These are phyloP conservation scores for Mrakia hoshinonis DNA, from an alignment of 768 basidiomycete genomes.

Conservation along the genomic window DNA sequence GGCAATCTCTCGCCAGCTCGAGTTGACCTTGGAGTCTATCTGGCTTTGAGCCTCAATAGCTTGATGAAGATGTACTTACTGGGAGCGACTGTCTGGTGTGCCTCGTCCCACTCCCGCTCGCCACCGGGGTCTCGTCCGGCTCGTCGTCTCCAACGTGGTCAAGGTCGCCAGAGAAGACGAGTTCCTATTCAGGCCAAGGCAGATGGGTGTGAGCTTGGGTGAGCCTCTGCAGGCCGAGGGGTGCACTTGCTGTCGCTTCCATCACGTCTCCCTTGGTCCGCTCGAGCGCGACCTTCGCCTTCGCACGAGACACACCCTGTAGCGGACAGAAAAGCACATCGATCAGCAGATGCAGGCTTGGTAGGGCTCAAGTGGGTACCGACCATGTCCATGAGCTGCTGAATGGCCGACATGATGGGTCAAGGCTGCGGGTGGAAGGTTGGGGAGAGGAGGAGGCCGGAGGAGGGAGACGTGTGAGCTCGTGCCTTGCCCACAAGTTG, in stretches of 20 bases:
- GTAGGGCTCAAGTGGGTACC: conserved; percentile 16
- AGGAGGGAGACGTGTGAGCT: too few relatives aligned
- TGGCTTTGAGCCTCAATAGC: too few relatives aligned
- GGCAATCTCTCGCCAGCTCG: too few relatives aligned
- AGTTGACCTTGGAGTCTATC: too few relatives aligned
- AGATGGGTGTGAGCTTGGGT: background rate
- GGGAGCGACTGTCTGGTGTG: background rate
- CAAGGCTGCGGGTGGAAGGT: too few relatives aligned
- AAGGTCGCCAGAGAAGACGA: conserved; percentile 54
- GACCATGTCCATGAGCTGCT: conserved; percentile 60
- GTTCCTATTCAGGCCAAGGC: conserved; percentile 32
- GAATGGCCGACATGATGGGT: too few relatives aligned
- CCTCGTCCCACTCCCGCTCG: background rate
- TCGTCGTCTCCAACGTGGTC: conserved; percentile 51
- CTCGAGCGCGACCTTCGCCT: conserved; percentile 73
- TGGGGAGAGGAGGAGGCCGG: too few relatives aligned
- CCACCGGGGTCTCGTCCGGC: background rate
- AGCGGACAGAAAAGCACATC: background rate
- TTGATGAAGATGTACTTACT: too few relatives aligned
- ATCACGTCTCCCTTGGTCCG: conserved; percentile 74
- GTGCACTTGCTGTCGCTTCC: conserved; percentile 69
- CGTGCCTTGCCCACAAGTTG: too few relatives aligned
- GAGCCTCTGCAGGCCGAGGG: too few relatives aligned
- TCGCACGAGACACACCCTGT: conserved; percentile 70
- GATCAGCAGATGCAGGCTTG: too few relatives aligned